Evolutionary conservation across 495 filamentous ascomycete genomes (phyloP).

Genomic region (Annulohypoxylon nitens): DNA sequence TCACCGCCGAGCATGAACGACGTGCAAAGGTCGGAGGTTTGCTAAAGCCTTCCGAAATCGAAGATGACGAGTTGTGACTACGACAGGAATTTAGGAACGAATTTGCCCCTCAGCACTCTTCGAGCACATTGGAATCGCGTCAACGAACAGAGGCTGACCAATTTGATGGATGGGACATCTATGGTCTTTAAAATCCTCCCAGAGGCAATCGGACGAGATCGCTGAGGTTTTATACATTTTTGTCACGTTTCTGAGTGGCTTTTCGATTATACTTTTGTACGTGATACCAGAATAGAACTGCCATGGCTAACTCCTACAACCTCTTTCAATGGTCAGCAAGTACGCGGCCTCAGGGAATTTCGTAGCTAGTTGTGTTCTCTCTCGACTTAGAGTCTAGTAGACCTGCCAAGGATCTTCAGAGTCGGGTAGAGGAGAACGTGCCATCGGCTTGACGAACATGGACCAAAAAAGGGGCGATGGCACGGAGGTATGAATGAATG

Average conservation of each 20-base stretch:
- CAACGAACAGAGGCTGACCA: conserved; percentile 45
- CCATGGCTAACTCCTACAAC: conserved; percentile 18
- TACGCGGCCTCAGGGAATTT: conserved; percentile 14
- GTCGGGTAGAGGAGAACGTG: background rate
- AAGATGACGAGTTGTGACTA: conserved; percentile 96
- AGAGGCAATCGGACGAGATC: conserved; percentile 15
- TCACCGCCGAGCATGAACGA: conserved; percentile 84
- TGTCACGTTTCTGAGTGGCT: conserved; percentile 26
- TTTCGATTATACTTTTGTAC: conserved; percentile 37
- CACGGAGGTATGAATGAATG: conserved; percentile 24
- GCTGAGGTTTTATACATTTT: conserved; percentile 33
- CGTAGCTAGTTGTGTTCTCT: conserved; percentile 20
- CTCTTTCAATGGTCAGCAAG: conserved; percentile 9
- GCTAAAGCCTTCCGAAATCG: conserved; percentile 92
- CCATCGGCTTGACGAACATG: conserved; percentile 12
- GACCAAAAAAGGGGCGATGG: conserved; percentile 22
- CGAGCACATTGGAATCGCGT: conserved; percentile 32
- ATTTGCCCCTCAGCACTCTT: conserved; percentile 56
- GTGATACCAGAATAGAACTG: conserved; percentile 49
- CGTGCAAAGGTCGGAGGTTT: conserved; percentile 92
- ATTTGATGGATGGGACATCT: conserved; percentile 67
- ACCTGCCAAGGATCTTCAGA: conserved; percentile 19
- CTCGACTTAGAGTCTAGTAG: conserved; percentile 3
- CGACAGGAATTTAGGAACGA: conserved; percentile 74
- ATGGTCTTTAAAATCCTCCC: conserved; percentile 58